Evolutionary conservation across 2,329 filamentous ascomycete genomes (phyloP).

Genomic region (Aspergillus sp.): DNA sequence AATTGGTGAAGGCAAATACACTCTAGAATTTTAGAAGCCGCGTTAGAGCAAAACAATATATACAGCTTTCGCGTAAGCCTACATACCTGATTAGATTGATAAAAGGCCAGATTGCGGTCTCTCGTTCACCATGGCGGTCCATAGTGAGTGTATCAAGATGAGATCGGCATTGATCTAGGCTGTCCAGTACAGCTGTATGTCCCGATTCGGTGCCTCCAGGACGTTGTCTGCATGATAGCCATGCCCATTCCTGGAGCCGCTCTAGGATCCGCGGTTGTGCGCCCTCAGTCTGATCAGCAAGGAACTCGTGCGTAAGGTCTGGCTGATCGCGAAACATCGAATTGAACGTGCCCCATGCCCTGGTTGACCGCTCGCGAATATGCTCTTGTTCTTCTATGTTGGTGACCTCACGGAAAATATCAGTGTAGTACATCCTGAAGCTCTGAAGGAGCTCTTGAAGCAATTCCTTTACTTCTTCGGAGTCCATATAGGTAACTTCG

Average conservation of each 20-base stretch:
- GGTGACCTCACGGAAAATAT: conserved; percentile 2
- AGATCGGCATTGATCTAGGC: conserved; percentile 8
- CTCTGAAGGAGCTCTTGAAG: conserved; percentile 10
- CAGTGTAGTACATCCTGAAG: conserved; percentile 5
- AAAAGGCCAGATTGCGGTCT: conserved; percentile 14
- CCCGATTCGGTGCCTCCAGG: conserved; percentile 8
- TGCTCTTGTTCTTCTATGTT: conserved; percentile 5
- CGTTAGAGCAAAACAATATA: not conserved
- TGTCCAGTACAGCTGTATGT: conserved; percentile 1
- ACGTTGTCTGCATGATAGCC: conserved; percentile 2
- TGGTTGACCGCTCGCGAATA: conserved; percentile 1
- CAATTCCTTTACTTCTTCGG: conserved; percentile 8
- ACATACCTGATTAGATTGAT: conserved; percentile 15
- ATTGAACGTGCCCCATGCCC: conserved; percentile 9
- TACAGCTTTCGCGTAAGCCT: not conserved
- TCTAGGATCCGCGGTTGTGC: conserved; percentile 5
- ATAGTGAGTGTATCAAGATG: conserved; percentile 11
- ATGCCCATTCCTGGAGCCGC: conserved; percentile 5
- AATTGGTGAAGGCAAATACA: conserved; percentile 13
- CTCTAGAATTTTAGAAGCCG: conserved; percentile 6
- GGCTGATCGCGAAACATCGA: conserved; percentile 10
- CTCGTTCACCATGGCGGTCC: not conserved
- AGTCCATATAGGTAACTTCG: conserved; percentile 10
- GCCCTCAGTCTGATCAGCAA: conserved; percentile 4
- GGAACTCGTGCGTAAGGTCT: conserved; percentile 7